Base-by-base conservation (phyloP, 1,139 yeast genomes). In the Meyerozyma carpophila region DNA sequence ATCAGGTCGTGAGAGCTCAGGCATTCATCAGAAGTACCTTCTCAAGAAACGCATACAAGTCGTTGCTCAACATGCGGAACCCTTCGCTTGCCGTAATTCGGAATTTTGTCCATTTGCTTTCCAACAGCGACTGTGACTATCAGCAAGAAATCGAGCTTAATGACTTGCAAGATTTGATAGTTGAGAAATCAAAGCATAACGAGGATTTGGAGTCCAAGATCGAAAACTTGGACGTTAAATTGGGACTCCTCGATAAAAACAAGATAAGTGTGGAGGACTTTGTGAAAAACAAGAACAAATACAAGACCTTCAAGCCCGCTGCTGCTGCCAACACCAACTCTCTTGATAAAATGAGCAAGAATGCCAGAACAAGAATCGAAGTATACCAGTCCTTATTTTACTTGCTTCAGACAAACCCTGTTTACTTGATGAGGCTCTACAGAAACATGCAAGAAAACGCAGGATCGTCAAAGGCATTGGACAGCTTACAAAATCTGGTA, bases 391-490 rank as follows among this genome's bases (percentile, higher is more conserved):
- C 87, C 8, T 61, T 93, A 44, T 84, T 93, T 54, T 93, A 84
- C 55, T 68, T 91, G 38, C 63, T 94, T 36, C 98, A 94, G 59
- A 87, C 96, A 0, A 89, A 87, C 56, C 90, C 96, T 0, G 63
- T 63, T 1, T 93, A 93, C 57, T 74, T 93, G 56, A 74, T 82
- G 1, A 68, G 82, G 27, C 62, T 89, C 36, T 58, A 65, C 41
- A 55, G 56, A 28, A 51, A 56, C 3, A 47, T 61, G 37, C 55
- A 56, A 3, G 50, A 61, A 7, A 52, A 48, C 1, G 44, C 56
- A 9, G 61, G 56, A 25, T 59, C 56, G 3, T 46, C 62, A 2
- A 51, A 48, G 25, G 53, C 55, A 28, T 48, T 52, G 42, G 56
- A 68, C 43, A 68, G 67, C 21, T 58, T 79, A 40, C 82, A 79